These are phyloP conservation scores for Pseudogymnoascus destructans DNA, from an alignment of 2,329 filamentous ascomycete genomes.

Conservation along the genomic window DNA sequence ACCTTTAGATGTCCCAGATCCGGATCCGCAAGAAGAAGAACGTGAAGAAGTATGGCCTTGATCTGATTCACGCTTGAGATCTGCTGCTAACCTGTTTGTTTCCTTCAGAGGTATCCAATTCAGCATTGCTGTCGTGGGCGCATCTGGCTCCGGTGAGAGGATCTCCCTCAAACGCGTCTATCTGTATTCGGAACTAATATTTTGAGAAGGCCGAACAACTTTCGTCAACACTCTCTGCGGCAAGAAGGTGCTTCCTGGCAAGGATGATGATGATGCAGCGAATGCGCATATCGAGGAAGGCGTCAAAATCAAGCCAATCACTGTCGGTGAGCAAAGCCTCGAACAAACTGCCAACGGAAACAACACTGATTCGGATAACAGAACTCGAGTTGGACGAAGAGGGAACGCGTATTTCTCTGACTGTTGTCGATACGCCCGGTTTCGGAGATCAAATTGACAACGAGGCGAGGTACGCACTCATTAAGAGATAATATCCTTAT, in stretches of 20 bases:
- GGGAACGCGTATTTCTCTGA: constrained; percentile 93
- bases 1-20: constrained; percentile 41
- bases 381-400: constrained; percentile 96
- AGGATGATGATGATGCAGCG: constrained; percentile 82
- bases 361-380: constrained; percentile 31
- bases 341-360: constrained; percentile 10
- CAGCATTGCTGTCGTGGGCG: constrained; percentile 99
- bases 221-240: constrained; percentile 99
- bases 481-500: constrained; percentile 2
- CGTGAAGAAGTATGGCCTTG: constrained; percentile 45
- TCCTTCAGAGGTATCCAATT: constrained; percentile 70
- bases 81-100: constrained; percentile 45
- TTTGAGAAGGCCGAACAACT: constrained; percentile 69
- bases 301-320: constrained; percentile 97
- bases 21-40: constrained; percentile 99
- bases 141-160: constrained; percentile 83
- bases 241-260: constrained; percentile 78
- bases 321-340: constrained; percentile 58
- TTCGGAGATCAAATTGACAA: constrained; percentile 99
- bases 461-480: constrained; percentile 64
- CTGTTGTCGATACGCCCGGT: constrained; percentile 95
- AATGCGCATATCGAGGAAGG: constrained; percentile 89
- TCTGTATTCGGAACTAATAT: constrained; percentile 12
- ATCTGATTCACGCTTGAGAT: not conserved
- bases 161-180: constrained; percentile 9